Evolutionary conservation across 1,284 basidiomycete species (phyloP).

Genomic region (Rhodotorula sp.): DNA sequence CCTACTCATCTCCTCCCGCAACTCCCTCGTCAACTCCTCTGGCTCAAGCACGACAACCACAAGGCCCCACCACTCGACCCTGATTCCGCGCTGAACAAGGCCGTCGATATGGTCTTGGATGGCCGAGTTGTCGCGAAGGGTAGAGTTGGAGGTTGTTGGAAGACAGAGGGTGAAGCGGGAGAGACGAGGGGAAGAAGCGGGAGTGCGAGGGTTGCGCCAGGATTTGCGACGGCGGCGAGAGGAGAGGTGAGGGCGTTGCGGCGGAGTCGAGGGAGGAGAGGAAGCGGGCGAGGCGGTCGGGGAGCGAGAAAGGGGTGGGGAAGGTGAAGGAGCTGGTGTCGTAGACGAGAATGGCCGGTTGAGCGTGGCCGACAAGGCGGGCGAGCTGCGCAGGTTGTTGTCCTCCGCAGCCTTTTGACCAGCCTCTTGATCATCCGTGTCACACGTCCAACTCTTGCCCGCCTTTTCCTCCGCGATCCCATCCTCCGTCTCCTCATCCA

Average conservation of each 20-base stretch:
- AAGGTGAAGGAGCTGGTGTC: neutral
- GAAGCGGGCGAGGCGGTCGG: neutral
- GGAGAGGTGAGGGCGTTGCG: neutral
- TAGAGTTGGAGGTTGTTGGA: neutral
- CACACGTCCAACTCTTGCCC: neutral
- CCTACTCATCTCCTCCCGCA: conserved; percentile 7
- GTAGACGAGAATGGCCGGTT: neutral
- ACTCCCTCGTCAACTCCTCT: conserved; percentile 11
- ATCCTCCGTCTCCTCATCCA: neutral
- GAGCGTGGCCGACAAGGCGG: neutral
- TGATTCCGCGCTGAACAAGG: conserved; percentile 2
- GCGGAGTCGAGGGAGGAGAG: neutral
- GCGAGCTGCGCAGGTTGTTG: neutral
- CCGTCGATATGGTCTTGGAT: neutral
- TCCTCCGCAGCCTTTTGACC: neutral
- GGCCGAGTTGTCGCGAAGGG: neutral
- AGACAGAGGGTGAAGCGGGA: neutral
- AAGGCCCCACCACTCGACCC: neutral
- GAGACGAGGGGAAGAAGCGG: neutral
- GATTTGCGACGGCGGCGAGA: neutral
- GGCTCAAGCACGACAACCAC: conserved; percentile 2
- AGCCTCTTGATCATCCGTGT: neutral
- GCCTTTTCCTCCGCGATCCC: neutral
- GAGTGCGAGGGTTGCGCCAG: neutral
- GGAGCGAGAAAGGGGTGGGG: neutral